Evolutionary conservation across 1,284 basidiomycete species (phyloP).

Genomic region (Microbotryomycetes sp.): DNA sequence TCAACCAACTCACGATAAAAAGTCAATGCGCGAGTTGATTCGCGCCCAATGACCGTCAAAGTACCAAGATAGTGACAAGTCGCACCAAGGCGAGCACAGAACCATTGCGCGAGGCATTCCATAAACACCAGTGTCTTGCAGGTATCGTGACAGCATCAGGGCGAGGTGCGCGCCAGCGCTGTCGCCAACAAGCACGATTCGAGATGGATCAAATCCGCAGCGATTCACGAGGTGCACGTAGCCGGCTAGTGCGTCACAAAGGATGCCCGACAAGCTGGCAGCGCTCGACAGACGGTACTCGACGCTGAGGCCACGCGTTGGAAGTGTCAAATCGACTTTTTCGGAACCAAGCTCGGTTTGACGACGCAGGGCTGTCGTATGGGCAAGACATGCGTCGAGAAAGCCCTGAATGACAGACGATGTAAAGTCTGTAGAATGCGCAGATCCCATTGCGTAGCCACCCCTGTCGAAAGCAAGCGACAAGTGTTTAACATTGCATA

Average conservation of each 20-base stretch:
- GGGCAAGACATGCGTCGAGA: background rate
- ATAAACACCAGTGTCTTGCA: background rate
- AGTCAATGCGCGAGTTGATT: background rate
- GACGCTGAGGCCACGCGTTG: background rate
- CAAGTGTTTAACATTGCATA: background rate
- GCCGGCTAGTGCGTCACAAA: slow-evolving; percentile 56
- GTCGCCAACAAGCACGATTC: slow-evolving; percentile 60
- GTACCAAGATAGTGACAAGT: background rate
- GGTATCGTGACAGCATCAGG: slow-evolving; percentile 2
- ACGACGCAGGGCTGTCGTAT: too few relatives aligned
- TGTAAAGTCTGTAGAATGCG: background rate
- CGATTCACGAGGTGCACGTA: slow-evolving; percentile 53
- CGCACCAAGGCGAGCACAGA: slow-evolving; percentile 1
- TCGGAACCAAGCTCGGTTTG: too few relatives aligned
- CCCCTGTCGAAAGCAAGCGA: background rate
- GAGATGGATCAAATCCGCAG: slow-evolving; percentile 48
- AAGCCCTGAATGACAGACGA: background rate
- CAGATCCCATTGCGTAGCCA: background rate
- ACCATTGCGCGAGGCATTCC: background rate
- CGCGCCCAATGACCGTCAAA: background rate
- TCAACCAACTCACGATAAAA: background rate
- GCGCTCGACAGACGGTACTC: background rate
- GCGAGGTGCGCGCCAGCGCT: slow-evolving; percentile 62
- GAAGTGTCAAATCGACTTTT: background rate
- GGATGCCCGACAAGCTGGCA: slow-evolving; percentile 6